phyloP scores from a whole-genome alignment of 1,284 basidiomycete genomes.

The Cronartium quercuum region DNA sequence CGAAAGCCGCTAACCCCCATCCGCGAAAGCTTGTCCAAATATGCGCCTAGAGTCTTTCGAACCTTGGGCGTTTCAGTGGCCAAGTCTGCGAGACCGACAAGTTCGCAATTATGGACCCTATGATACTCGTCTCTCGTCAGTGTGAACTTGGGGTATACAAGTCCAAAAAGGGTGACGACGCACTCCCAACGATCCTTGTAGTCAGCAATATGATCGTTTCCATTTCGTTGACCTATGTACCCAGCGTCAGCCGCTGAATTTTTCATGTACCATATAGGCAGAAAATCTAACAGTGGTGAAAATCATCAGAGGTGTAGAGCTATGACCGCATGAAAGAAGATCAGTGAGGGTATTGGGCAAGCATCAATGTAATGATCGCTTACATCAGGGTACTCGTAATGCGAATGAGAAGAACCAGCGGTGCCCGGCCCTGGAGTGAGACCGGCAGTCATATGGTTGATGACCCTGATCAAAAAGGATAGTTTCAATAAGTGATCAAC shows the following conservation, averaged over 20 bases:
- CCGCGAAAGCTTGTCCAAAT: not conserved
- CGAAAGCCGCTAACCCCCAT: conserved; percentile 17
- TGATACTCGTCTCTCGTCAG: not conserved
- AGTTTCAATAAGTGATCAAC: not conserved
- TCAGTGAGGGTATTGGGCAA: no score
- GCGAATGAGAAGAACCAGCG: not conserved
- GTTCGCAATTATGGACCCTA: conserved; percentile 36
- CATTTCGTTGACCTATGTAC: conserved; percentile 12
- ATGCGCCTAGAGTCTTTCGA: not conserved
- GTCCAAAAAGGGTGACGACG: not conserved
- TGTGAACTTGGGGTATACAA: not conserved
- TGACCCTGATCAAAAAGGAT: not conserved
- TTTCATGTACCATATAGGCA: no score
- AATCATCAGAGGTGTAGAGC: conserved; percentile 8
- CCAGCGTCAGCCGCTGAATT: not conserved
- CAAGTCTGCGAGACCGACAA: conserved; percentile 27
- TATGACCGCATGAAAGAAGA: not conserved
- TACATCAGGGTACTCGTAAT: conserved; percentile 26
- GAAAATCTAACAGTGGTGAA: conserved; percentile 9
- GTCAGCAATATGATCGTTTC: not conserved
- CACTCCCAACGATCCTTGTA: conserved; percentile 25
- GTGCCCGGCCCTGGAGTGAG: not conserved
- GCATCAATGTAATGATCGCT: not conserved
- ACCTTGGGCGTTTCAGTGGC: not conserved
- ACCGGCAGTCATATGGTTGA: conserved; percentile 33